Evolutionary conservation across 2,329 filamentous ascomycete species (phyloP).

Genomic region (Madurella mycetomatis): DNA sequence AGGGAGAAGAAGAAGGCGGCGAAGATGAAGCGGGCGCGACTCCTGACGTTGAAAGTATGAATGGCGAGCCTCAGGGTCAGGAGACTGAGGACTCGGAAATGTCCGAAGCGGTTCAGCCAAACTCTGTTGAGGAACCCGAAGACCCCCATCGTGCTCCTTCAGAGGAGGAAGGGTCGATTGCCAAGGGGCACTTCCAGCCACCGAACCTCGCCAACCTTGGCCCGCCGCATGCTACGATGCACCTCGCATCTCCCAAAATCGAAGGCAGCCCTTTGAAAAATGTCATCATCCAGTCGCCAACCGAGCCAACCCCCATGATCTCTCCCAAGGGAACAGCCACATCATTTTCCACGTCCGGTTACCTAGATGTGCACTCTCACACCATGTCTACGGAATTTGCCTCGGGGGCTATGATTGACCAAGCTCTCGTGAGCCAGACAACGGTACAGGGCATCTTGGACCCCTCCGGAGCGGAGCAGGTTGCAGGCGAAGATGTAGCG

Average conservation of each 20-base stretch:
- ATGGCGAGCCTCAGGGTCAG: conserved; percentile 27
- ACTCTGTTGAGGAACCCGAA: conserved; percentile 24
- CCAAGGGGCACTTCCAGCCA: conserved; percentile 30
- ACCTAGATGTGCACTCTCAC: conserved; percentile 14
- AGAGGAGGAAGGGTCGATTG: conserved; percentile 22
- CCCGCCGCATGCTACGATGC: conserved; percentile 17
- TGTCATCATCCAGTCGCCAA: conserved; percentile 45
- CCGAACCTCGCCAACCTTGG: conserved; percentile 26
- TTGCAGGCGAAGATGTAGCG: neutral
- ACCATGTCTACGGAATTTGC: neutral
- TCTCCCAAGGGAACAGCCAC: conserved; percentile 5
- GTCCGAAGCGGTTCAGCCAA: conserved; percentile 21
- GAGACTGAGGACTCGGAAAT: conserved; percentile 27
- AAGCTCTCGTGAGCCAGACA: conserved; percentile 1
- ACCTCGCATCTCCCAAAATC: conserved; percentile 31
- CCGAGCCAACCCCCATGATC: conserved; percentile 30
- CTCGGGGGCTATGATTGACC: neutral
- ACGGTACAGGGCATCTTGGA: neutral
- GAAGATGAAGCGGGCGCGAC: conserved; percentile 45
- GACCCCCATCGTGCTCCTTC: conserved; percentile 8
- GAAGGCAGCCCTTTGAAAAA: conserved; percentile 53
- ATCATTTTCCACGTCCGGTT: conserved; percentile 3
- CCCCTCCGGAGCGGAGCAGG: neutral
- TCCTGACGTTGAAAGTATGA: conserved; percentile 30
- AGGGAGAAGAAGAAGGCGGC: conserved; percentile 37